Evolutionary conservation across 164 flowering plant genomes (phyloP).

Genomic region (Amborella trichopoda): DNA sequence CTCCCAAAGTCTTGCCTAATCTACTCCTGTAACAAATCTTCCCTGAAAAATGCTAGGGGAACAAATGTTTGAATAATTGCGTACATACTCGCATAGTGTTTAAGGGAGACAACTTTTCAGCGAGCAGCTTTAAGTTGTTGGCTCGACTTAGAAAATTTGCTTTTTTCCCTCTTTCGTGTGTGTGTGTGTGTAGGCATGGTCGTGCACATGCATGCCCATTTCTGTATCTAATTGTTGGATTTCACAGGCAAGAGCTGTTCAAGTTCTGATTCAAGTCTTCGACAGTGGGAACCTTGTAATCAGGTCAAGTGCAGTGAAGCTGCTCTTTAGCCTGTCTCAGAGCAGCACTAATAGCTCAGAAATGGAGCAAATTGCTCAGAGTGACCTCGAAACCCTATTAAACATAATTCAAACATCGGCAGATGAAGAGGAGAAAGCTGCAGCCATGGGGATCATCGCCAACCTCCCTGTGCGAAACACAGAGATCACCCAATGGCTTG

Average conservation of each 20-base stretch:
- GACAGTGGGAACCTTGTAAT: constrained; percentile 14
- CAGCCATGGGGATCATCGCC: constrained; percentile 46
- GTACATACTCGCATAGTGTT: too few species aligned
- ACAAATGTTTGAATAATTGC: too few species aligned
- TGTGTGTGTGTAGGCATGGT: too few species aligned
- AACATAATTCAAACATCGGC: constrained; percentile 25
- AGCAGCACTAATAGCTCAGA: constrained; percentile 17
- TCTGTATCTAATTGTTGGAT: neutral
- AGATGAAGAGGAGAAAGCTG: constrained; percentile 39
- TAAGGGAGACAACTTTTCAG: too few species aligned
- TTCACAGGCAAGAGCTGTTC: constrained; percentile 40
- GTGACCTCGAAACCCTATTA: constrained; percentile 30
- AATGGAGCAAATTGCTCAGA: constrained; percentile 32
- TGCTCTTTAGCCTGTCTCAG: constrained; percentile 38
- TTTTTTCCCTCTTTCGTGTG: too few species aligned
- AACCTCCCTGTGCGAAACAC: constrained; percentile 30
- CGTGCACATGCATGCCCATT: too few species aligned
- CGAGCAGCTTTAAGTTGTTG: too few species aligned
- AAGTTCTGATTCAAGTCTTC: constrained; percentile 36
- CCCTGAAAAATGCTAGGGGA: too few species aligned
- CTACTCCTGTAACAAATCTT: too few species aligned
- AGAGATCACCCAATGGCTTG: constrained; percentile 41
- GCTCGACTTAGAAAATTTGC: too few species aligned
- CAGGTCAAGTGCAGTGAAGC: constrained; percentile 46
- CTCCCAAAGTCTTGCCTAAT: too few species aligned